Base-by-base conservation (phyloP, 306 rosid genomes). In the Phaseolus lunatus region DNA sequence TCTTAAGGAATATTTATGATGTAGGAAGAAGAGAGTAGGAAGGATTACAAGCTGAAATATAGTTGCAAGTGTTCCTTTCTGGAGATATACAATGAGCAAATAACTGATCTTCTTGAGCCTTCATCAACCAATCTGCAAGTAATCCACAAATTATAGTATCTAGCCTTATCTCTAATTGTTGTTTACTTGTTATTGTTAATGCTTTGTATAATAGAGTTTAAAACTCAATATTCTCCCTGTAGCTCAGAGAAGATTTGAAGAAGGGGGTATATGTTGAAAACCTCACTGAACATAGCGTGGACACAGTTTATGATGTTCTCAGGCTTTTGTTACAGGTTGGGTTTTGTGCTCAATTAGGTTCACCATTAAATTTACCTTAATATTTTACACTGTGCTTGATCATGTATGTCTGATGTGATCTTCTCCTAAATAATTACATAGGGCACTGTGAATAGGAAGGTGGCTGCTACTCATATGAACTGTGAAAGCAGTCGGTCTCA, bases 171-270 rank as follows among this genome's bases (percentile, higher is more conserved):
- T 72, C 33, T 1, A 43, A 56, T 77, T 49, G 75, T 75, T 54
- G 72, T 62, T 59, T 6, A 27, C 12, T 26, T 68, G 26, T 71
- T 67, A 64, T 26, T 72, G 39, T 69, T 56, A 61, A 47, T 57
- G 49, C 70, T 82, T 19, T 18, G 31, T 45, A 26, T 22, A 29
- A 20, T 41, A 10, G 33, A 37, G 57, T 47, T 61, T 76, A 47
- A 63, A 61, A 52, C 54, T 37, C 73, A 71, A 48, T 45, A 12
- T 71, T 86, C 77, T 39, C 37, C 63, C 73, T 86, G 79, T 86
- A 94, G 98, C 93, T 95, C 79, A 90, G 98, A 86, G 98, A 95
- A 86, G 98, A 95, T 86, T 52, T 82, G 93, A 95, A 95, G 92
- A 92, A 95, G 89, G 98, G 98, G 79, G 92, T 95, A 50, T 87